These are phyloP conservation scores for Irpex sp. DNA, from an alignment of 1,284 basidiomycete genomes.

Conservation along the genomic window DNA sequence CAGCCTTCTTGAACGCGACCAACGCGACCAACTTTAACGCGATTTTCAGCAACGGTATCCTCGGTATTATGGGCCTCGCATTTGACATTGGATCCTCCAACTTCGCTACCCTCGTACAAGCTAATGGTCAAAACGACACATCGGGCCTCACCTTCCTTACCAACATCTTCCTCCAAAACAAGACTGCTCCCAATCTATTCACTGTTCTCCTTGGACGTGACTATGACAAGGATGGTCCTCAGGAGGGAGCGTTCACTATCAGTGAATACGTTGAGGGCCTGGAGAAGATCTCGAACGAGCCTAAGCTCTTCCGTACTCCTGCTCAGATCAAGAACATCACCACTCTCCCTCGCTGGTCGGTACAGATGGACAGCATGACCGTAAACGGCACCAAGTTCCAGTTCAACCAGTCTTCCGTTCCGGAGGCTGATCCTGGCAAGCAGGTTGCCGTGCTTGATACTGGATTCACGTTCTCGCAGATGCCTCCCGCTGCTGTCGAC, in stretches of 20 bases:
- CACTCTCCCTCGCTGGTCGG: constrained; percentile 32
- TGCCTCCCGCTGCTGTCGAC: constrained; percentile 23
- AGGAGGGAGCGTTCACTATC: constrained; percentile 26
- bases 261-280: constrained; percentile 22
- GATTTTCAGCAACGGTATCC: constrained; percentile 18
- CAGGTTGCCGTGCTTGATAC: constrained; percentile 26
- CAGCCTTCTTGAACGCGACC: constrained; percentile 26
- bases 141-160: constrained; percentile 19
- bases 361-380: constrained; percentile 23
- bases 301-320: constrained; percentile 38
- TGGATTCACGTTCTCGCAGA: constrained; percentile 25
- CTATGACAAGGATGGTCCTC: constrained; percentile 18
- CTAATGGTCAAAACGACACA: constrained; percentile 10
- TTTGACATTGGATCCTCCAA: constrained; percentile 21
- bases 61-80: constrained; percentile 23
- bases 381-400: constrained; percentile 23
- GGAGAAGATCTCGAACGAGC: constrained; percentile 18
- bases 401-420: constrained; percentile 23
- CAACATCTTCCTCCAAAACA: constrained; percentile 24
- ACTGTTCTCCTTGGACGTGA: constrained; percentile 24
- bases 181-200: constrained; percentile 22
- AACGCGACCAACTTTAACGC: constrained; percentile 18
- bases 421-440: constrained; percentile 20
- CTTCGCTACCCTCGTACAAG: constrained; percentile 10
- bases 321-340: constrained; percentile 37